Evolutionary conservation across 768 basidiomycete genomes (phyloP).

Genomic region (Mrakia gelida): DNA sequence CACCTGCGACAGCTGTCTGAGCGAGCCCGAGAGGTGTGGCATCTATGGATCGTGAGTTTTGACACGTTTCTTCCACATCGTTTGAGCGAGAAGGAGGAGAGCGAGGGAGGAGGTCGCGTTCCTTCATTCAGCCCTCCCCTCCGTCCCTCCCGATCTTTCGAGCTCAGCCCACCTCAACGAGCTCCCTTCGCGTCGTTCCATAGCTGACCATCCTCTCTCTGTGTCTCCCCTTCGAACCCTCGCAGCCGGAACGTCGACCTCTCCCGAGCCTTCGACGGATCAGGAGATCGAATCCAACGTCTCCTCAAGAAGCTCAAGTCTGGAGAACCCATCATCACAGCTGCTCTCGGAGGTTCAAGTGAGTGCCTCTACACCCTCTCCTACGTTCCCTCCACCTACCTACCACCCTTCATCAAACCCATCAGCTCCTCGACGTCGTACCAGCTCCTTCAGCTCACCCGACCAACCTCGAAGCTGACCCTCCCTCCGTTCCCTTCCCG

Average conservation of each 20-base stretch:
- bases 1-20: neutral
- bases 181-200: no score
- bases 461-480: conserved; percentile 3
- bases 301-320: conserved; percentile 11
- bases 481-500: neutral
- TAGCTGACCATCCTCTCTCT: neutral
- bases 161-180: neutral
- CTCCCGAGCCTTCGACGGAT: conserved; percentile 9
- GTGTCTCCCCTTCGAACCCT: neutral
- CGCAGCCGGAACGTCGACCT: conserved; percentile 7
- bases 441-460: neutral
- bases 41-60: conserved; percentile 3
- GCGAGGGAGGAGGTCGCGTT: neutral
- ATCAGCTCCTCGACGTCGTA: no score
- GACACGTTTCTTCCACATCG: no score
- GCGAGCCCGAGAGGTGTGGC: neutral
- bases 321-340: conserved; percentile 5
- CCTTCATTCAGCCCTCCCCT: no score
- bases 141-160: neutral
- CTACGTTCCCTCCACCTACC: neutral
- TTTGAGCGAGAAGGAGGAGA: neutral
- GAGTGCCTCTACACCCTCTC: neutral
- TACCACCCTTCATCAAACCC: neutral
- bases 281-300: neutral
- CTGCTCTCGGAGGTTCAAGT: conserved; percentile 15